These are phyloP conservation scores for Arthrinium phaeospermum DNA, from an alignment of 2,329 filamentous ascomycete species.

Conservation along the genomic window DNA sequence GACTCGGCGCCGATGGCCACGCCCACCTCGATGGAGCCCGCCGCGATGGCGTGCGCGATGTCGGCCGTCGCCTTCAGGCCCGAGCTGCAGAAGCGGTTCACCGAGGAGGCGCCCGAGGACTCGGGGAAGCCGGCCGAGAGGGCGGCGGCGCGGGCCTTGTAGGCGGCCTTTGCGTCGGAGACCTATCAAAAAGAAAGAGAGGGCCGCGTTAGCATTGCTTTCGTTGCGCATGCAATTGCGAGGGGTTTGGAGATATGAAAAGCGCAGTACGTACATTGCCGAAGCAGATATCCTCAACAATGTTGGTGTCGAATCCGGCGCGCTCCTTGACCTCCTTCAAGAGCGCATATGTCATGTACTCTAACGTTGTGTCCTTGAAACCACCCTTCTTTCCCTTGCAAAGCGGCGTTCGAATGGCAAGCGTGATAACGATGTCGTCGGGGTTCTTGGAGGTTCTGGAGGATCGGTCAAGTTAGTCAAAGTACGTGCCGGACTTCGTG, in stretches of 20 bases:
- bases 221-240: not conserved
- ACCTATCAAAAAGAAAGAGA: slow-evolving; percentile 62
- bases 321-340: slow-evolving; percentile 77
- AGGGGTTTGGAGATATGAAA: not conserved
- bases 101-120: slow-evolving; percentile 78
- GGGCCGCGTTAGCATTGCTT: not conserved
- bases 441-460: slow-evolving; percentile 88
- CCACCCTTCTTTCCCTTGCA: slow-evolving; percentile 89
- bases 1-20: slow-evolving; percentile 87
- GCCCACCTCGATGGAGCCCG: slow-evolving; percentile 84
- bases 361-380: slow-evolving; percentile 91
- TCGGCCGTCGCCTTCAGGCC: slow-evolving; percentile 95
- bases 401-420: slow-evolving; percentile 87
- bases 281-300: slow-evolving; percentile 89
- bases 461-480: not conserved
- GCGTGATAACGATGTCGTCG: slow-evolving; percentile 95
- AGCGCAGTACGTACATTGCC: slow-evolving; percentile 73
- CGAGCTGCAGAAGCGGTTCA: slow-evolving; percentile 98
- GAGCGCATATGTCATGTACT: slow-evolving; percentile 83
- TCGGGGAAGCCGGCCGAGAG: slow-evolving; percentile 94
- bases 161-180: slow-evolving; percentile 82
- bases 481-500: not conserved
- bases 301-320: slow-evolving; percentile 76
- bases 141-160: slow-evolving; percentile 86
- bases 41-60: slow-evolving; percentile 85